Percentiles rank a stretch among this genome's conserved stretches.
Evolutionary conservation across 1,139 yeast genomes (phyloP).

Genomic region (Yarrowia galli): DNA sequence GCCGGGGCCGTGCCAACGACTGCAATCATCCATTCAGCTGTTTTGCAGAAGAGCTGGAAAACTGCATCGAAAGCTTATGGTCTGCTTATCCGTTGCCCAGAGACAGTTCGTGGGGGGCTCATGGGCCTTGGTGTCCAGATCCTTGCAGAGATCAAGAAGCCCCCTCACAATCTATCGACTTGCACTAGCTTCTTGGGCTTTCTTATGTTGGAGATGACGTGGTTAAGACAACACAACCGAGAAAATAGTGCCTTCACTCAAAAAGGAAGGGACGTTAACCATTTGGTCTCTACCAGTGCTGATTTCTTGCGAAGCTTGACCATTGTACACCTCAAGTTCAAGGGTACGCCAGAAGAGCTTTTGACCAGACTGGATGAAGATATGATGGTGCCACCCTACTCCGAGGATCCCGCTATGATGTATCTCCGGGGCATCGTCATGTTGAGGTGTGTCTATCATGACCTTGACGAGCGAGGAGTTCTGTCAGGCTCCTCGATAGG

Average conservation of each 20-base stretch:
- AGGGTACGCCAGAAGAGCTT: not conserved
- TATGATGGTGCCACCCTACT: constrained; percentile 9
- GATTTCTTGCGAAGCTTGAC: not conserved
- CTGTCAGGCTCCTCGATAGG: not conserved
- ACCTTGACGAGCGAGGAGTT: not conserved
- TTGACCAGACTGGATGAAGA: not conserved
- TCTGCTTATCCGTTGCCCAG: not conserved
- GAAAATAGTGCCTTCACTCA: not conserved
- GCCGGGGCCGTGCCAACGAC: not conserved
- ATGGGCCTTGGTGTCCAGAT: constrained; percentile 1
- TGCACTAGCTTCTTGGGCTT: not conserved
- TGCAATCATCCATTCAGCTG: not conserved
- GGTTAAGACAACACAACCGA: not conserved
- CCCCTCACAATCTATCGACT: not conserved
- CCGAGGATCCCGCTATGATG: not conserved
- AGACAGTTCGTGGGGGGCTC: not conserved
- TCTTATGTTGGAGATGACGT: not conserved
- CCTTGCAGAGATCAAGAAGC: not conserved
- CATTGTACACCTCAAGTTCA: not conserved
- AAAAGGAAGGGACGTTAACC: not conserved
- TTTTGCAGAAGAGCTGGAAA: not conserved
- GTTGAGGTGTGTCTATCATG: not conserved
- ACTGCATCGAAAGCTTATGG: not conserved
- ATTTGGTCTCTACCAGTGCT: not conserved
- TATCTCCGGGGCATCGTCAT: constrained; percentile 1